Percentiles rank a stretch among this genome's conserved stretches.
phyloP scores from a whole-genome alignment of 164 flowering plant genomes.

The Kingdonia uniflora region DNA sequence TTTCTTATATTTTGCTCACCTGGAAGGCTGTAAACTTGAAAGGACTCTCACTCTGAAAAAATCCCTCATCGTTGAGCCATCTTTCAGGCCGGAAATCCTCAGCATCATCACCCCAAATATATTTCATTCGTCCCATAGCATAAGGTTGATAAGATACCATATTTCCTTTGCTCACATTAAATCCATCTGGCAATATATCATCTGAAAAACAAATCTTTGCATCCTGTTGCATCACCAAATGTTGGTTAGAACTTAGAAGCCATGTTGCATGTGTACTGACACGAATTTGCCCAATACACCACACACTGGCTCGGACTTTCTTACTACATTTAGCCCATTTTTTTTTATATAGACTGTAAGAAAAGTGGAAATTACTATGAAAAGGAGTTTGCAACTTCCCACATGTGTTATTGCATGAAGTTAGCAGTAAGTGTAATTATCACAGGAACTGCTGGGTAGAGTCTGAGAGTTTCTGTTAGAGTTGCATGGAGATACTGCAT shows the following conservation, averaged over 20 bases:
- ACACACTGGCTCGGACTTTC: too few species aligned
- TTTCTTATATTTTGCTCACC: background rate
- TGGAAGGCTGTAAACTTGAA: conserved; percentile 20
- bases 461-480: conserved; percentile 72
- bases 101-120: conserved; percentile 81
- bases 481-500: conserved; percentile 91
- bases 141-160: conserved; percentile 29
- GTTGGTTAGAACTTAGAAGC: background rate
- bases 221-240: background rate
- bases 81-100: conserved; percentile 64
- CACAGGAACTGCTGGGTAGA: conserved; percentile 84
- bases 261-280: too few species aligned
- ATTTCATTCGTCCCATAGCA: conserved; percentile 84
- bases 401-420: too few species aligned
- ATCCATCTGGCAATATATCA: conserved; percentile 4
- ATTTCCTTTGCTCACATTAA: background rate
- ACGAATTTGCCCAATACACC: too few species aligned
- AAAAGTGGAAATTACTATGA: too few species aligned
- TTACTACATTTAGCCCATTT: too few species aligned
- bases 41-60: conserved; percentile 52
- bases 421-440: conserved; percentile 20
- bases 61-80: conserved; percentile 54
- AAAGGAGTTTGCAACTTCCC: too few species aligned
- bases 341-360: too few species aligned
- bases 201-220: conserved; percentile 1